Evolutionary conservation across 73 alveolate species (phyloP).

Genomic region (Paramecium primaurelia): DNA sequence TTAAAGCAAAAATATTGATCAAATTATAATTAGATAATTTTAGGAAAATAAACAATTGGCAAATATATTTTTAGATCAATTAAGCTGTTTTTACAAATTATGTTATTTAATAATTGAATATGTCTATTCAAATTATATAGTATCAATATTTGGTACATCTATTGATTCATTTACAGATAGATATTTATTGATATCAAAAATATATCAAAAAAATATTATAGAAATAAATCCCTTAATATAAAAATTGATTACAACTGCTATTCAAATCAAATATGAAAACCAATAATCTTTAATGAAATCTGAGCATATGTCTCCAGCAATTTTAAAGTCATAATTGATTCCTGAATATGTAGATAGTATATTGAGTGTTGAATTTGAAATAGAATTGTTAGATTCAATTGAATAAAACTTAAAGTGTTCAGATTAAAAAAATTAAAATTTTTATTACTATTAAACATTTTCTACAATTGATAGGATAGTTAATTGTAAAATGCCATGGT

Average conservation of each 20-base stretch:
- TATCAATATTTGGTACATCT: background rate
- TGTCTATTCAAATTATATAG: background rate
- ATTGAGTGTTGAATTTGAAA: background rate
- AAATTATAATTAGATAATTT: background rate
- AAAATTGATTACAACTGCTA: background rate
- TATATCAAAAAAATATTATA: background rate
- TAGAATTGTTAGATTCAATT: background rate
- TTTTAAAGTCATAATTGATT: background rate
- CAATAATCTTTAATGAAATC: background rate
- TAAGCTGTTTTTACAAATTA: background rate
- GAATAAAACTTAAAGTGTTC: background rate
- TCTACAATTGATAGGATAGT: background rate
- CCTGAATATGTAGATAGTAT: background rate
- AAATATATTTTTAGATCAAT: background rate
- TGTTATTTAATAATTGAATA: background rate
- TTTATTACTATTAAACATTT: background rate
- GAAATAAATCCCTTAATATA: background rate
- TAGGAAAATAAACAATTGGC: background rate
- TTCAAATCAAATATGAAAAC: background rate
- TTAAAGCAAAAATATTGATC: background rate
- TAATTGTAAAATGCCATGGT: background rate
- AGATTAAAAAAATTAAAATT: background rate
- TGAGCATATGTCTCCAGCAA: background rate
- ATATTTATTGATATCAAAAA: background rate
- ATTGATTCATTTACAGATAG: constrained; percentile 3